Conservation (phyloP, 805 yeast genomes). For the Starmerella stigmatis region DNA sequence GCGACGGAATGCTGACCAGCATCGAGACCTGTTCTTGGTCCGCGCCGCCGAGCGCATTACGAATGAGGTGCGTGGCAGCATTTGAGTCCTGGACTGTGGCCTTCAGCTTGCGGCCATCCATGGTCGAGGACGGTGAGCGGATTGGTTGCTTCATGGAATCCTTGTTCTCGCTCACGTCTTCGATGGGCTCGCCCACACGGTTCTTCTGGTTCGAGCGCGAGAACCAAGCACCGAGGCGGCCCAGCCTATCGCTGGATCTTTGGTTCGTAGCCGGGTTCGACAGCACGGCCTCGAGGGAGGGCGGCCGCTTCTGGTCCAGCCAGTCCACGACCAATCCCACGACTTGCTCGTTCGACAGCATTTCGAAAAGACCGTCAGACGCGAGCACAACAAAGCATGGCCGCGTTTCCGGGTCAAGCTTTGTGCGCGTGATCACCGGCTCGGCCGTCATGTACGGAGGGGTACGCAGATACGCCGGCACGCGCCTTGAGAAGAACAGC, state of each 20-base stretch:
- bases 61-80: conserved; percentile 82
- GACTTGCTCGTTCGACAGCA: conserved; percentile 84
- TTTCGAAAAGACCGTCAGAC: conserved; percentile 86
- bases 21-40: conserved; percentile 79
- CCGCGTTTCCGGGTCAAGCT: conserved; percentile 49
- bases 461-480: conserved; percentile 59
- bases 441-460: conserved; percentile 98
- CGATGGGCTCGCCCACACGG: conserved; percentile 26
- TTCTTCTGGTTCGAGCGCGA: conserved; percentile 14
- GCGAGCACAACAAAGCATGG: conserved; percentile 86
- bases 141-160: conserved; percentile 59
- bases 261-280: neutral
- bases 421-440: conserved; percentile 79
- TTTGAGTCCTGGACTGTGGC: conserved; percentile 62
- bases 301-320: conserved; percentile 64
- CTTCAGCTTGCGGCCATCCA: conserved; percentile 13
- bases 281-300: conserved; percentile 20
- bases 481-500: conserved; percentile 66
- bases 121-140: conserved; percentile 33
- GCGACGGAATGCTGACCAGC: conserved; percentile 82
- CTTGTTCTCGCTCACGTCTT: conserved; percentile 38
- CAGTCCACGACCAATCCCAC: conserved; percentile 86
- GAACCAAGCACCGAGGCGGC: conserved; percentile 18
- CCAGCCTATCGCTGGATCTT: conserved; percentile 8
- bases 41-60: conserved; percentile 89